phyloP scores from a whole-genome alignment of 2,329 filamentous ascomycete species.

The Pestalotiopsis sp. region DNA sequence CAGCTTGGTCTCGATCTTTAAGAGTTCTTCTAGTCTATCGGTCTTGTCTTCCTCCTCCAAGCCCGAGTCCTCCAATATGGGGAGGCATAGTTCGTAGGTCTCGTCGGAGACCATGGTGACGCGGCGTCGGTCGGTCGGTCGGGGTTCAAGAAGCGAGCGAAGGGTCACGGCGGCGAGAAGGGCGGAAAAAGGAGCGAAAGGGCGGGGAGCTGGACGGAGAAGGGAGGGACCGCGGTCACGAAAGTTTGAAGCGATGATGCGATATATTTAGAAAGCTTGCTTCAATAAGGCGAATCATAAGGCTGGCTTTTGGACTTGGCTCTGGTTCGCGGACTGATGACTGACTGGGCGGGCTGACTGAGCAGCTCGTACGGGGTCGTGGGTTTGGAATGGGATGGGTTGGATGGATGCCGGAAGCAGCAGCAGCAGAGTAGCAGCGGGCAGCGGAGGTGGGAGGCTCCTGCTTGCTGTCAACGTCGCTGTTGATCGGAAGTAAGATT shows the following conservation, averaged over 20 bases:
- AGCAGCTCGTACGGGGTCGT: not conserved
- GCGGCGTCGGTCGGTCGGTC: slow-evolving; percentile 17
- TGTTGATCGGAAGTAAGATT: not conserved
- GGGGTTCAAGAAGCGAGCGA: slow-evolving; percentile 16
- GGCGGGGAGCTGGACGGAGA: slow-evolving; percentile 12
- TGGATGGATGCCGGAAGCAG: too few species aligned
- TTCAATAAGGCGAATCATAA: slow-evolving; percentile 18
- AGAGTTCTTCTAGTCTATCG: slow-evolving; percentile 83
- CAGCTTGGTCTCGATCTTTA: slow-evolving; percentile 77
- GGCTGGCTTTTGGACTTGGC: slow-evolving; percentile 12
- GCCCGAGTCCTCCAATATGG: slow-evolving; percentile 78
- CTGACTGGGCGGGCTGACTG: slow-evolving; percentile 7
- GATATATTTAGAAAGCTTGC: slow-evolving; percentile 17
- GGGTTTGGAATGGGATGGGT: slow-evolving; percentile 1
- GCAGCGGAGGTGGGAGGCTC: slow-evolving; percentile 6
- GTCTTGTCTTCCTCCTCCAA: slow-evolving; percentile 96
- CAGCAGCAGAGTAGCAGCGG: not conserved
- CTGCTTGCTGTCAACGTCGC: not conserved
- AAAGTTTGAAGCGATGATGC: slow-evolving; percentile 16
- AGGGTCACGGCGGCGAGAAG: slow-evolving; percentile 12
- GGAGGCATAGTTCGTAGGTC: slow-evolving; percentile 88
- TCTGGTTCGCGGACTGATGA: not conserved
- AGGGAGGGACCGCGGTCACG: slow-evolving; percentile 8
- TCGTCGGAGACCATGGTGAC: slow-evolving; percentile 86
- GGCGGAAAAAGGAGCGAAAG: slow-evolving; percentile 18